Evolutionary conservation across 306 rosid species (phyloP), one percentile per base, ranked within the genome.

Genomic region (Comarum palustre): DNA sequence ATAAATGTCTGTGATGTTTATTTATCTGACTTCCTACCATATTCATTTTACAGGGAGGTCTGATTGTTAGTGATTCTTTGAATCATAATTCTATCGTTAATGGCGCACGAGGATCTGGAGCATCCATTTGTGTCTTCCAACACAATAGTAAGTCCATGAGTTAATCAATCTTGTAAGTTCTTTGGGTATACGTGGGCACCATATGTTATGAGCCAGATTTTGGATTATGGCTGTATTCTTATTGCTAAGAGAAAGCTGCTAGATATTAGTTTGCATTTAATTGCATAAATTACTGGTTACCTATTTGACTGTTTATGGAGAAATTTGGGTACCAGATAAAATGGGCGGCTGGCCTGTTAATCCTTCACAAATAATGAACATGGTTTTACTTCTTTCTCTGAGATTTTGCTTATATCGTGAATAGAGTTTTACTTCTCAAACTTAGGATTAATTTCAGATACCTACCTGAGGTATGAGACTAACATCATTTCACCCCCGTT

Each of bases 51-150:
- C 80, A 92, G 98, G 96, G 96, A 79, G 78, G 91, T 69, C 84
- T 90, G 84, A 92, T 92, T 57, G 91, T 92, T 60, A 92, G 98
- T 73, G 98, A 90, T 82, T 92, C 98, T 4, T 82, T 92, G 73
- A 92, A 92, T 81, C 98, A 90, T 80, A 90, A 88, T 84, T 90
- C 98, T 45, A 90, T 92, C 68, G 89, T 92, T 50, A 92, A 92
- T 74, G 98, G 98, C 65, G 96, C 96, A 14, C 86, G 98, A 51
- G 98, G 98, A 73, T 92, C 96, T 22, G 92, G 96, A 66, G 96
- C 98, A 70, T 88, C 90, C n/a, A 46, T 92, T 83, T 92, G 96
- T 16, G 98, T 92, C 68, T 90, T 92, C 78, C 98, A 88, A 79
- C 90, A 92, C 78, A 92, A 92, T 38, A 76, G 88, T 84, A 82